Base-by-base conservation (phyloP, 2,329 filamentous ascomycete species). In the Fusarium xylarioides region DNA sequence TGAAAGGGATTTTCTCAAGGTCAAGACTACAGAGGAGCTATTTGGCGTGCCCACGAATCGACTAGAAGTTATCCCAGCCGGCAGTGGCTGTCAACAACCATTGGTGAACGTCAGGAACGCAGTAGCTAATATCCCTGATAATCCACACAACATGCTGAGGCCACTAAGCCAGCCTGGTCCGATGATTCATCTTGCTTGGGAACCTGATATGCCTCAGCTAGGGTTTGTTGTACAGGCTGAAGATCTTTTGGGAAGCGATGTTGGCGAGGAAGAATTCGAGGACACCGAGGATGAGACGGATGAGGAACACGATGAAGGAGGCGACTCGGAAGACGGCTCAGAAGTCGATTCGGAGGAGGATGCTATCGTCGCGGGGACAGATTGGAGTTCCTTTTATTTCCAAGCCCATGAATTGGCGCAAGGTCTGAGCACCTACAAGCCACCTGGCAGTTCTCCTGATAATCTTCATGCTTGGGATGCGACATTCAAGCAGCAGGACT, bases 1-100 rank as follows among this genome's bases (percentile, higher is more conserved):
- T 1, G 80, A 83, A 38, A 82, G 80, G 57, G 82, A 81, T 65
- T 88, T 88, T 69, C 75, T 84, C 53, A 70, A 73, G 7, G 83
- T 83, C 34, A 66, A 77, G 26, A 77, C 77, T 26, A 66, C 78
- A n/a, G 77, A 80, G 58, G 79, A 83, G 37, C 72, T 83, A 23
- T 71, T 83, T 40, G 82, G 82, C n/a, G 50, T 79, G 14, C 61
- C 76, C 11, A 44, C 71, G 18, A 65, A 40, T 34, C 62, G 70
- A 40, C 55, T 77, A n/a, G 73, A 75, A 32, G 43, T 69, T 42
- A 42, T 79, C n/a, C 64, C 70, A 21, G 61, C 60, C 28, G 46
- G 66, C 35, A 58, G 54, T 21, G 65, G 62, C 52, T 62, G 71
- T 26, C 59, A 52, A 32, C 75, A 75, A 28, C 62, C 70, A 10